Base-by-base conservation (phyloP, 2,329 filamentous ascomycete genomes). In the Thielaviopsis ethacetica region DNA sequence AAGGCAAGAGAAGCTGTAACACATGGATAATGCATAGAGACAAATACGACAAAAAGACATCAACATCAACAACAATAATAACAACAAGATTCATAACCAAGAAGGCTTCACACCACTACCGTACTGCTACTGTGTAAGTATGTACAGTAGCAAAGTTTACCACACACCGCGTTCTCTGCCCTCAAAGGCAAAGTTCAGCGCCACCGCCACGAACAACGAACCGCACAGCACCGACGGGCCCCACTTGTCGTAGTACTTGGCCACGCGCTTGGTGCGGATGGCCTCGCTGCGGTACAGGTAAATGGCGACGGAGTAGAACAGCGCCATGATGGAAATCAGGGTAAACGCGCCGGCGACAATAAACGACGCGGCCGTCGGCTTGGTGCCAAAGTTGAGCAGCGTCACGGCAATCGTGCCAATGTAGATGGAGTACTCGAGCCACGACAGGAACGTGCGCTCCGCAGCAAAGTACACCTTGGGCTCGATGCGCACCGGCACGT, bases 391-490 rank as follows among this genome's bases (percentile, higher is more conserved):
- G 75, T 95, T 91, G 64, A 95, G 79, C 53, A 95, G 75, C 0
- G 88, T 88, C 7, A 86, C 85, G 13, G 90, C 88, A 65, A 95
- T 91, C 27, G 86, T 86, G 65, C 88, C 89, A 58, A 98, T 84
- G 68, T 96, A 91, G 67, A 97, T 95, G 55, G 87, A 91, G 72
- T 95, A 97, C 71, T 98, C 91, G 66, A 98, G 86, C 90, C 93
- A 98, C 63, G 89, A 88, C 60, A 98, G 79, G 73, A 96, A 98
- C 0, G 93, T 98, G 63, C 93, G 82, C 72, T 98, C 93, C 0
- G 90, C 91, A 22, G 93, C 93, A 68, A 98, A 95, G 71, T 90
- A 95, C 56, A 98, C 93, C 73, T 98, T 98, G 38, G 93, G 93
- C 71, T 98, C 93, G 38, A 98, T 91, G 54, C 93, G 84, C 59